phyloP scores from a whole-genome alignment of 1,139 yeast genomes.

The Zhuliangozyma blackwelliae region DNA sequence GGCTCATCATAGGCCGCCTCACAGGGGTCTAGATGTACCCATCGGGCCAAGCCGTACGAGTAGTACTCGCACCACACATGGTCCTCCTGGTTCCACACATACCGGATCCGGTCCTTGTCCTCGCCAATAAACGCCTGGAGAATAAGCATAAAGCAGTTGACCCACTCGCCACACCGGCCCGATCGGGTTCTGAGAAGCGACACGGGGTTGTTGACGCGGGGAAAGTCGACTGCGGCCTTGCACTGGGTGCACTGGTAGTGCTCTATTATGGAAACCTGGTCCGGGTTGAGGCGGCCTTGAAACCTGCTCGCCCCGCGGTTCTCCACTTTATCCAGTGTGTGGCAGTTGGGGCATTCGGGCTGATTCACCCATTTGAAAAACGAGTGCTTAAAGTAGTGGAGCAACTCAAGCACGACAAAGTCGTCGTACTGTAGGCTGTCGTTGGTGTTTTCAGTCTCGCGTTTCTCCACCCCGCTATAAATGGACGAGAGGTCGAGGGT shows the following conservation, averaged over 20 bases:
- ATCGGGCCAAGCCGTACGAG: conserved; percentile 53
- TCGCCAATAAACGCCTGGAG: conserved; percentile 50
- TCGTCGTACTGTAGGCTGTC: conserved; percentile 53
- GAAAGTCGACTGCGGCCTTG: conserved; percentile 48
- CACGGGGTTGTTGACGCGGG: conserved; percentile 69
- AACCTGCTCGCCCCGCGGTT: conserved; percentile 12
- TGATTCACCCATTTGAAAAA: conserved; percentile 82
- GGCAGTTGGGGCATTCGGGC: conserved; percentile 59
- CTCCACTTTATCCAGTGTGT: conserved; percentile 10
- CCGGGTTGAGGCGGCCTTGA: conserved; percentile 20
- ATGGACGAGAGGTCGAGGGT: conserved; percentile 33
- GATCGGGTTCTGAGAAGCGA: conserved; percentile 54
- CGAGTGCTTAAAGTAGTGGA: conserved; percentile 72
- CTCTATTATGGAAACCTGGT: conserved; percentile 45
- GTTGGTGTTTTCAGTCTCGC: conserved; percentile 15
- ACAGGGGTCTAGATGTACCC: conserved; percentile 91
- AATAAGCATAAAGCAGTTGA: conserved; percentile 71
- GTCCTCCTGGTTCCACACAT: conserved; percentile 86
- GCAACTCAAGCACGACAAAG: conserved; percentile 59
- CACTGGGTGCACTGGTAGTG: conserved; percentile 59
- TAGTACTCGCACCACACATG: conserved; percentile 96
- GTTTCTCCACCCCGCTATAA: conserved; percentile 32
- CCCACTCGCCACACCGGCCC: conserved; percentile 98
- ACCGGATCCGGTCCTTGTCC: conserved; percentile 50
- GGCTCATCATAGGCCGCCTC: conserved; percentile 87